A percentile compares a stretch with the other conserved stretches of the same genome.
These are phyloP conservation scores for Salix udensis DNA, from an alignment of 345 rosid genomes.

Conservation along the genomic window DNA sequence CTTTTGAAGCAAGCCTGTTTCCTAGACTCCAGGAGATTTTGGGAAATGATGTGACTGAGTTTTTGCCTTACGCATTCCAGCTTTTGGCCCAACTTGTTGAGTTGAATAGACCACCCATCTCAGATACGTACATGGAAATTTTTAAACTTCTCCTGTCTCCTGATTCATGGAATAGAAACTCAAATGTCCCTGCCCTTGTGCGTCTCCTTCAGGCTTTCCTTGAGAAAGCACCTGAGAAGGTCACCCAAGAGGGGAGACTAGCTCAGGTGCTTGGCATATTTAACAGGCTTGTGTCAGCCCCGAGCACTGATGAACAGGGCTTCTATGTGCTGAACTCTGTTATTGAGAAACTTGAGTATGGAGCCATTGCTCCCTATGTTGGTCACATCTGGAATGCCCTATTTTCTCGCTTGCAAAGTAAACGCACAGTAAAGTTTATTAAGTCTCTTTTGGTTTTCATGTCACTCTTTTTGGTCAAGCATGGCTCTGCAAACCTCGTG, in stretches of 20 bases:
- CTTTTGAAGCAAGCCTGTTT: slow-evolving; percentile 72
- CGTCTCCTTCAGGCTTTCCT: slow-evolving; percentile 98
- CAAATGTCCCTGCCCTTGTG: slow-evolving; percentile 97
- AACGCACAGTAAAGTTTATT: slow-evolving; percentile 57
- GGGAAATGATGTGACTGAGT: slow-evolving; percentile 78
- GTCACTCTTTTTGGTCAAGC: slow-evolving; percentile 93
- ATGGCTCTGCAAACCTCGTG: slow-evolving; percentile 60
- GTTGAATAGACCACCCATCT: slow-evolving; percentile 77
- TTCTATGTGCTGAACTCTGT: slow-evolving; percentile 90
- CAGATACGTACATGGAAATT: slow-evolving; percentile 76
- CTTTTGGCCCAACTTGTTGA: slow-evolving; percentile 92
- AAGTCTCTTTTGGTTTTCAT: slow-evolving; percentile 78
- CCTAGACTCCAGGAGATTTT: slow-evolving; percentile 81
- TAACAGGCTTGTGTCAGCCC: slow-evolving; percentile 55
- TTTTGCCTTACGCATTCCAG: slow-evolving; percentile 97
- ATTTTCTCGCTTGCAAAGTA: slow-evolving; percentile 66
- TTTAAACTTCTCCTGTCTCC: slow-evolving; percentile 75
- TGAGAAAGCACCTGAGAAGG: slow-evolving; percentile 81
- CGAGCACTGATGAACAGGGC: slow-evolving; percentile 92
- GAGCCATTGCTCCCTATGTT: slow-evolving; percentile 56
- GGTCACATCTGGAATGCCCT: slow-evolving; percentile 67
- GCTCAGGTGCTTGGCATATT: slow-evolving; percentile 87
- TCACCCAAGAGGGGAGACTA: slow-evolving; percentile 70
- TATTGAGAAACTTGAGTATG: slow-evolving; percentile 72
- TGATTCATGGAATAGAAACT: slow-evolving; percentile 79